These are phyloP conservation scores for Dorcoceras hygrometricum DNA, from an alignment of 257 asterid genomes.

Conservation along the genomic window DNA sequence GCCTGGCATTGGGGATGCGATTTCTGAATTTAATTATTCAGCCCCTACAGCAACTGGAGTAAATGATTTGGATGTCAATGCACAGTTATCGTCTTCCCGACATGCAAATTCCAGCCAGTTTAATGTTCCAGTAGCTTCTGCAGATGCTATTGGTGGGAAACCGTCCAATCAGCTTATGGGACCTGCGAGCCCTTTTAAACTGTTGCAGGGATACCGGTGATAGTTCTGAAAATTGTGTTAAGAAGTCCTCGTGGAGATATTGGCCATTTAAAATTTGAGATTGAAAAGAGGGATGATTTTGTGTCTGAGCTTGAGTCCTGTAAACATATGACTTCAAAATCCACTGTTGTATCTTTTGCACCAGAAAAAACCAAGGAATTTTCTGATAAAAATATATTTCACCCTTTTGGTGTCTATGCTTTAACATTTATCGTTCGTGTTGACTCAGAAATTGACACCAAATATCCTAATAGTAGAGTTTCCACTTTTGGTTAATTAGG, in stretches of 20 bases:
- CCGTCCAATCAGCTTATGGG: slow-evolving; percentile 35
- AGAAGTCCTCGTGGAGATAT: slow-evolving; percentile 31
- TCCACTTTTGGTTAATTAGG: too few species aligned
- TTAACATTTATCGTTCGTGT: too few species aligned
- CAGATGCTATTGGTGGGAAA: too few species aligned
- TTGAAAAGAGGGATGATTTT: slow-evolving; percentile 22
- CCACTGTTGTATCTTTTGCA: slow-evolving; percentile 25
- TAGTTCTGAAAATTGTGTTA: slow-evolving; percentile 41
- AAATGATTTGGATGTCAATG: too few species aligned
- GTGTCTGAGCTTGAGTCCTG: slow-evolving; percentile 26
- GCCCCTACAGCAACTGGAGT: too few species aligned
- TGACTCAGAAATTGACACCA: too few species aligned
- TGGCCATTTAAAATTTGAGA: slow-evolving; percentile 31
- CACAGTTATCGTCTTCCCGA: slow-evolving; percentile 23
- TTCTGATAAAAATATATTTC: slow-evolving; percentile 56
- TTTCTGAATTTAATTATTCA: too few species aligned
- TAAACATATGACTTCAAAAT: slow-evolving; percentile 4
- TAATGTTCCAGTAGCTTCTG: slow-evolving; percentile 24
- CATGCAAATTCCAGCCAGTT: slow-evolving; percentile 28
- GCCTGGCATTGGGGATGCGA: too few species aligned
- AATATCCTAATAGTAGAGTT: too few species aligned
- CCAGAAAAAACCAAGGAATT: slow-evolving; percentile 73
- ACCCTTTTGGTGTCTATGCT: neutral
- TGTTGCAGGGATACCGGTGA: slow-evolving; percentile 58
- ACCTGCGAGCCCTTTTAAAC: slow-evolving; percentile 43